Percentiles rank a stretch among this genome's conserved stretches.
These are phyloP conservation scores for Ceratocystis eucalypticola DNA, from an alignment of 2,329 filamentous ascomycete species.

Conservation along the genomic window DNA sequence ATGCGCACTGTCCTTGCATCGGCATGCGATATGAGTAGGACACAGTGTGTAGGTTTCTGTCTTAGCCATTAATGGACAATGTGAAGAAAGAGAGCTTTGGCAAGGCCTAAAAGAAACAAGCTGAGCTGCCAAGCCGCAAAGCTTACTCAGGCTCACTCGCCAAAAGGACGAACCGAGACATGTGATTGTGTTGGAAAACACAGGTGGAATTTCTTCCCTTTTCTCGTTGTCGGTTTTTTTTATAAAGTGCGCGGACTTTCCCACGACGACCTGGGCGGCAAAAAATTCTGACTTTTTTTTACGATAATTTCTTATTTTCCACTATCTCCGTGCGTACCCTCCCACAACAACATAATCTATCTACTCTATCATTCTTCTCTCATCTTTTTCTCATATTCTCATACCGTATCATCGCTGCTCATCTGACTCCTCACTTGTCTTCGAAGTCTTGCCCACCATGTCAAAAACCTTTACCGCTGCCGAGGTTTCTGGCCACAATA, in stretches of 20 bases:
- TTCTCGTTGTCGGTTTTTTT: background rate
- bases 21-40: background rate
- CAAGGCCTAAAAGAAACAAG: too few species aligned
- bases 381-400: slow-evolving; percentile 1
- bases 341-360: too few species aligned
- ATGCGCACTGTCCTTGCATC: background rate
- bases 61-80: too few species aligned
- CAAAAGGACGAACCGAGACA: background rate
- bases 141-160: too few species aligned
- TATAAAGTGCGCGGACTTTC: background rate
- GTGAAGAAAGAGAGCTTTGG: too few species aligned
- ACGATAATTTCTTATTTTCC: slow-evolving; percentile 8
- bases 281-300: background rate
- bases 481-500: slow-evolving; percentile 89
- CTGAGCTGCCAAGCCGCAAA: too few species aligned
- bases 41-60: background rate
- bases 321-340: too few species aligned
- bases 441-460: slow-evolving; percentile 41
- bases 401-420: background rate
- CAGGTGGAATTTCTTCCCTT: too few species aligned
- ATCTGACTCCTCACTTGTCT: background rate
- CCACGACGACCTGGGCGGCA: background rate
- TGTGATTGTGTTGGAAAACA: background rate
- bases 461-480: slow-evolving; percentile 69
- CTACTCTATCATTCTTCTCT: slow-evolving; percentile 9